Conservation (phyloP, 805 yeast species). For the Saccharomyces jurei region DNA sequence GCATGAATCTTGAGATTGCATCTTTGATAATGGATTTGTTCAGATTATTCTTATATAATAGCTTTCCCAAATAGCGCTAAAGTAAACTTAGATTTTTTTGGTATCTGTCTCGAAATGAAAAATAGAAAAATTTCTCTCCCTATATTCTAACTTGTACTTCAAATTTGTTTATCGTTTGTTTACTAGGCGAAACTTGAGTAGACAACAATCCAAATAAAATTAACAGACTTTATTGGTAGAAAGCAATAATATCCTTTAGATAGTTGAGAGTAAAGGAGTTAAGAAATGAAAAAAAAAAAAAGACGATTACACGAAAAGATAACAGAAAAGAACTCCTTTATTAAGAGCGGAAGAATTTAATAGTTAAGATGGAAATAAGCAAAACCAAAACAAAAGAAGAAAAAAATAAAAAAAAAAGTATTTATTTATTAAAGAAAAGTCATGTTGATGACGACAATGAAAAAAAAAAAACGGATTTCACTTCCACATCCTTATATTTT, state of each 20-base stretch:
- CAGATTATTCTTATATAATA: background rate
- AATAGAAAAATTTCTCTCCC: background rate
- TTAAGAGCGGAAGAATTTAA: background rate
- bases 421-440: background rate
- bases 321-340: background rate
- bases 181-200: background rate
- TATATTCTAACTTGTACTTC: background rate
- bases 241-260: background rate
- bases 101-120: background rate
- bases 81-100: background rate
- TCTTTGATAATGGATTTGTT: background rate
- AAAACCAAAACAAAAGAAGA: background rate
- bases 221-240: background rate
- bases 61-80: background rate
- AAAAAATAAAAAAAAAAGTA: background rate
- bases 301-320: background rate
- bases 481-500: background rate
- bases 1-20: constrained; percentile 22
- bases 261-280: background rate
- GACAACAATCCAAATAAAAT: background rate
- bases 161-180: background rate
- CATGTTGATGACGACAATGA: background rate
- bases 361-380: background rate
- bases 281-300: background rate
- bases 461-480: background rate